phyloP scores from a whole-genome alignment of 345 rosid species.

The Brassica juncea region DNA sequence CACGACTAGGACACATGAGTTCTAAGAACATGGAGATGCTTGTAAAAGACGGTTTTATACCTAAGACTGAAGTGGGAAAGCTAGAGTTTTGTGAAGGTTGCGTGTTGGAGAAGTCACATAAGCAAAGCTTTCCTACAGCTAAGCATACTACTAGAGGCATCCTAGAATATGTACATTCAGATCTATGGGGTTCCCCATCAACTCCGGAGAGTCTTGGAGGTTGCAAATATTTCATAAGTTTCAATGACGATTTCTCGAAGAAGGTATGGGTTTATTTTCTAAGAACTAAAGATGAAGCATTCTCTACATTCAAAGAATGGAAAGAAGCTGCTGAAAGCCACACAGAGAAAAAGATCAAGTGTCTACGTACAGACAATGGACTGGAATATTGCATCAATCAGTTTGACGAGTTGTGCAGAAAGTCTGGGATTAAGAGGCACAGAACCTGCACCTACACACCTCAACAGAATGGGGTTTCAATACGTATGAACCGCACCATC shows the following conservation, averaged over 20 bases:
- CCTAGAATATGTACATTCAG: background rate
- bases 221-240: background rate
- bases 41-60: background rate
- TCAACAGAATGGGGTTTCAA: too few species aligned
- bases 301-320: too few species aligned
- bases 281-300: too few species aligned
- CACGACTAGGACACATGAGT: background rate
- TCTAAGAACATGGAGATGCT: background rate
- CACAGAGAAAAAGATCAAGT: too few species aligned
- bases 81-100: background rate
- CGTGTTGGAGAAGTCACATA: background rate
- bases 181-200: background rate
- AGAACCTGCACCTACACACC: too few species aligned
- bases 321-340: too few species aligned
- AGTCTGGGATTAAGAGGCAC: too few species aligned
- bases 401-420: too few species aligned
- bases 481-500: too few species aligned
- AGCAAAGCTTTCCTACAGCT: background rate
- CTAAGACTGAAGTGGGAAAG: background rate
- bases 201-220: background rate
- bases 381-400: too few species aligned
- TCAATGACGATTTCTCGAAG: background rate
- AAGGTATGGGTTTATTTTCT: background rate
- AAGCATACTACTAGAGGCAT: background rate
- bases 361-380: too few species aligned